These are phyloP conservation scores for Chalciporus sphaerocephalus DNA, from an alignment of 768 basidiomycete genomes.

Conservation along the genomic window DNA sequence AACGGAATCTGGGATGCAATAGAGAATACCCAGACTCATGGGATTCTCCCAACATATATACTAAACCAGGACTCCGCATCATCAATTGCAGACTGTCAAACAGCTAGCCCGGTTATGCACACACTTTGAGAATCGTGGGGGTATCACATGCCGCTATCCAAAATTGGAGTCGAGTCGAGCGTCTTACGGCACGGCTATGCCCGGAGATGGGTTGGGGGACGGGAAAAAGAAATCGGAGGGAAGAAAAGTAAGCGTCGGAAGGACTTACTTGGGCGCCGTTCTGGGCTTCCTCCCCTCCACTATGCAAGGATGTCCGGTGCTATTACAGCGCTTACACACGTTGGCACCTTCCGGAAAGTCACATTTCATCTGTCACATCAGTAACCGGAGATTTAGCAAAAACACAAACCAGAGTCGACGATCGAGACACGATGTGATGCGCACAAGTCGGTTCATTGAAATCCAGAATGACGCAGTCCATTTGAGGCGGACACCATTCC, in stretches of 20 bases:
- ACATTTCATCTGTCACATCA: slow-evolving; percentile 74
- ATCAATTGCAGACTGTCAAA: slow-evolving; percentile 14
- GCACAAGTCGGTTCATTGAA: neutral
- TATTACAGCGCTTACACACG: slow-evolving; percentile 74
- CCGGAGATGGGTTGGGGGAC: slow-evolving; percentile 1
- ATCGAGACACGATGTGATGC: slow-evolving; percentile 2
- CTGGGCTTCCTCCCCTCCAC: slow-evolving; percentile 80
- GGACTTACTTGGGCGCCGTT: slow-evolving; percentile 76
- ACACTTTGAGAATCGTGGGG: slow-evolving; percentile 17
- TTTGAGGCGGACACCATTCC: slow-evolving; percentile 4
- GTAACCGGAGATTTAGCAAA: slow-evolving; percentile 10
- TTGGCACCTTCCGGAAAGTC: slow-evolving; percentile 68
- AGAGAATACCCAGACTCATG: neutral
- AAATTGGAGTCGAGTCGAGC: slow-evolving; percentile 9
- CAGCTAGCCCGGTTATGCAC: slow-evolving; percentile 7
- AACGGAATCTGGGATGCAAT: neutral
- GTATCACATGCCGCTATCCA: slow-evolving; percentile 22
- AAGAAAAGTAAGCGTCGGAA: slow-evolving; percentile 13
- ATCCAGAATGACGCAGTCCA: slow-evolving; percentile 8
- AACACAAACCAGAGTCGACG: slow-evolving; percentile 11
- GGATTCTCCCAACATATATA: slow-evolving; percentile 11
- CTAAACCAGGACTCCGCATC: slow-evolving; percentile 7
- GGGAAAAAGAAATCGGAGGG: slow-evolving; percentile 2
- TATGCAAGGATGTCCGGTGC: slow-evolving; percentile 71
- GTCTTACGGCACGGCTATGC: slow-evolving; percentile 25